Percentiles rank a stretch among this genome's conserved stretches.
Conservation (phyloP, 805 yeast genomes). For the Yamadazyma ubonensis region DNA sequence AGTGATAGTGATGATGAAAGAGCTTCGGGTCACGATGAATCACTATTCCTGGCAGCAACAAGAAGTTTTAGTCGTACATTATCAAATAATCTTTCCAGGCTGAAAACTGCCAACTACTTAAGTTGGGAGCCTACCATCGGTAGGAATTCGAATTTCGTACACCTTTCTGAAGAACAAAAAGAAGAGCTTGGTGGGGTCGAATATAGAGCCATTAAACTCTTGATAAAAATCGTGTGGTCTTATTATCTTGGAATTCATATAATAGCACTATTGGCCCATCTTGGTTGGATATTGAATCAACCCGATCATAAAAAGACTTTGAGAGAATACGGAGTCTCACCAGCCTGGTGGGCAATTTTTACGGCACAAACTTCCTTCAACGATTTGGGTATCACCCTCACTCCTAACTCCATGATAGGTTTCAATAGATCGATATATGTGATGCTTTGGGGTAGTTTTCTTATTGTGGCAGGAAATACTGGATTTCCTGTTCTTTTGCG, state of each 20-base stretch:
- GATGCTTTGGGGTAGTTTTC: slow-evolving; percentile 59
- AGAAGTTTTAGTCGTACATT: slow-evolving; percentile 7
- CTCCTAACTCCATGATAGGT: slow-evolving; percentile 74
- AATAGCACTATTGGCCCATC: slow-evolving; percentile 48
- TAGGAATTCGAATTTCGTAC: slow-evolving; percentile 87
- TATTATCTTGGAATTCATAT: slow-evolving; percentile 81
- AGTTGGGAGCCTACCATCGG: slow-evolving; percentile 93
- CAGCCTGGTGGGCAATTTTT: slow-evolving; percentile 94
- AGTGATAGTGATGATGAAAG: slow-evolving; percentile 16
- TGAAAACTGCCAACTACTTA: slow-evolving; percentile 55
- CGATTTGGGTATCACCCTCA: slow-evolving; percentile 81
- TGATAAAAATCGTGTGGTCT: slow-evolving; percentile 59
- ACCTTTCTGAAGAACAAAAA: slow-evolving; percentile 76
- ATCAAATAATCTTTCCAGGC: slow-evolving; percentile 29
- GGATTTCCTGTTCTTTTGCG: slow-evolving; percentile 88
- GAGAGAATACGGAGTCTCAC: slow-evolving; percentile 57
- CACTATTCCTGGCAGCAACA: slow-evolving; percentile 15
- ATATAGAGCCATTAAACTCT: slow-evolving; percentile 79
- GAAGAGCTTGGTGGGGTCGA: slow-evolving; percentile 98
- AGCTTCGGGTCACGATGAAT: too few relatives aligned
- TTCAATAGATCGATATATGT: slow-evolving; percentile 66
- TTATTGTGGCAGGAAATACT: slow-evolving; percentile 89
- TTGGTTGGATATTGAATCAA: slow-evolving; percentile 58
- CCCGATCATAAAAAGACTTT: slow-evolving; percentile 44
- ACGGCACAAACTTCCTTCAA: slow-evolving; percentile 77